Conservation (phyloP, 495 filamentous ascomycete genomes). For the Sporormia fimetaria region DNA sequence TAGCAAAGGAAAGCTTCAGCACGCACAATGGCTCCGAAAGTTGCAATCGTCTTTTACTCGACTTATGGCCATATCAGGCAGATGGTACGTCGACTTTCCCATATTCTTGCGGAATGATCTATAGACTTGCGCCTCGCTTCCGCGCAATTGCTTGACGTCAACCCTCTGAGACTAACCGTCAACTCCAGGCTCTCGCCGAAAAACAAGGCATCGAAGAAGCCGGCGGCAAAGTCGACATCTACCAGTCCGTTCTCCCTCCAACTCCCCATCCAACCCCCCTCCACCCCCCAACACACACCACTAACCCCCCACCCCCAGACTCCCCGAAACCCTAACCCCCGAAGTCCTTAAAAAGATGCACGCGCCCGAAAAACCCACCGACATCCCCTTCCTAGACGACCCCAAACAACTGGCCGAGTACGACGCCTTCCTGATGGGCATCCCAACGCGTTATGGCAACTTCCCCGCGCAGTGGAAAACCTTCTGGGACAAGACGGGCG, state of each 20-base stretch:
- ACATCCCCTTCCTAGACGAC: slow-evolving; percentile 52
- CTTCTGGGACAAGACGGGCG: slow-evolving; percentile 76
- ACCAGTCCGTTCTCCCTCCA: slow-evolving; percentile 48
- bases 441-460: slow-evolving; percentile 98
- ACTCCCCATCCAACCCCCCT: slow-evolving; percentile 1
- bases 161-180: no score
- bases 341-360: slow-evolving; percentile 83
- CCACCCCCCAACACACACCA: not conserved
- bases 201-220: slow-evolving; percentile 81
- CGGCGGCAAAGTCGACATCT: slow-evolving; percentile 67
- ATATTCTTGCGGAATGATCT: no score
- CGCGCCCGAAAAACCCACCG: slow-evolving; percentile 62
- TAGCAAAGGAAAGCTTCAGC: not conserved
- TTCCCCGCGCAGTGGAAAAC: slow-evolving; percentile 94
- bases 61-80: slow-evolving; percentile 56
- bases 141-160: no score
- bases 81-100: slow-evolving; percentile 15
- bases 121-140: no score
- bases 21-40: slow-evolving; percentile 73
- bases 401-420: slow-evolving; percentile 60
- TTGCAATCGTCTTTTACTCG: slow-evolving; percentile 91
- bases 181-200: slow-evolving; percentile 71
- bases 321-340: slow-evolving; percentile 73
- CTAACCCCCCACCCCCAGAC: slow-evolving; percentile 29
- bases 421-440: slow-evolving; percentile 87